These are phyloP conservation scores for Ehretia macrophylla DNA, from an alignment of 257 asterid species.

Conservation along the genomic window DNA sequence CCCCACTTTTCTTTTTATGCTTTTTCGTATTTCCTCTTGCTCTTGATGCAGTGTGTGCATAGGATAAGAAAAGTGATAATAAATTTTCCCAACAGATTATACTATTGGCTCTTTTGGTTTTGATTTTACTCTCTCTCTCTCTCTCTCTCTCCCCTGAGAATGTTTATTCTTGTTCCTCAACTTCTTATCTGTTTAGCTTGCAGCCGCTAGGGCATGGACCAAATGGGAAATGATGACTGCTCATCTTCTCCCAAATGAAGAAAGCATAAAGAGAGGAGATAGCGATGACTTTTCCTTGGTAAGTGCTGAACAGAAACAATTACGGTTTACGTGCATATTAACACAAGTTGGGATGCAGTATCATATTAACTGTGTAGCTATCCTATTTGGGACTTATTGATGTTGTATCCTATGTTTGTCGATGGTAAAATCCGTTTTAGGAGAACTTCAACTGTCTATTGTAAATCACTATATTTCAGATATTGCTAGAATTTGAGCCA, in stretches of 20 bases:
- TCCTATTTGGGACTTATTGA: too few species aligned
- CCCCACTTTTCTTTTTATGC: not conserved
- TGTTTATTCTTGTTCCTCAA: slow-evolving; percentile 7
- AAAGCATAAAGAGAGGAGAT: slow-evolving; percentile 57
- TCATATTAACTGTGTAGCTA: too few species aligned
- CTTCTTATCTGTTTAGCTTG: slow-evolving; percentile 45
- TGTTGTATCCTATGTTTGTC: too few species aligned
- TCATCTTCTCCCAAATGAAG: slow-evolving; percentile 86
- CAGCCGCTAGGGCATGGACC: slow-evolving; percentile 98
- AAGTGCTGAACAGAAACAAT: slow-evolving; percentile 17
- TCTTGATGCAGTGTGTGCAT: not conserved
- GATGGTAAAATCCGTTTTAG: too few species aligned
- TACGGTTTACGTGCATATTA: not conserved
- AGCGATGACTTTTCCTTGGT: slow-evolving; percentile 92
- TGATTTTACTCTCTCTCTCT: not conserved
- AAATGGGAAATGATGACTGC: slow-evolving; percentile 99
- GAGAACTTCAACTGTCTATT: too few species aligned
- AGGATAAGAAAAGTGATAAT: too few species aligned
- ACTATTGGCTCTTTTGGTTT: not conserved
- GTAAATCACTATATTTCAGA: too few species aligned
- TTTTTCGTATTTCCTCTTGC: not conserved
- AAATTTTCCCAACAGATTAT: too few species aligned
- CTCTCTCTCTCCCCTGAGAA: too few species aligned
- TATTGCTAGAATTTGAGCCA: too few species aligned
- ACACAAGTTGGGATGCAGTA: too few species aligned